Conservation (phyloP, 495 filamentous ascomycete species). For the Arthonia radiata region DNA sequence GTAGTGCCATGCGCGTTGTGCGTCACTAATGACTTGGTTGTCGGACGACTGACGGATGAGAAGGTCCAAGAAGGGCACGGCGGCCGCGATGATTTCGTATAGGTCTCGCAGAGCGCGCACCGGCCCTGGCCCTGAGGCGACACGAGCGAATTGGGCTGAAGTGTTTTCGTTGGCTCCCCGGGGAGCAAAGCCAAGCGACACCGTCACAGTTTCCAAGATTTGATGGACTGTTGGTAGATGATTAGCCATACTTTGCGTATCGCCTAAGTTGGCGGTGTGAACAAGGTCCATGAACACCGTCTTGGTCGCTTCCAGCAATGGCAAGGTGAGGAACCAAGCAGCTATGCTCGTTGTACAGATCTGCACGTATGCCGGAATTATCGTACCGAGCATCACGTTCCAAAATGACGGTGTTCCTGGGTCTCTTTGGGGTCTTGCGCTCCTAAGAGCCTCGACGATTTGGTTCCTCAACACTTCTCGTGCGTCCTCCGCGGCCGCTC, state of each 20-base stretch:
- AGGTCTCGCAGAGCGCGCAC: too few species aligned
- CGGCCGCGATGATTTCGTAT: conserved; percentile 21
- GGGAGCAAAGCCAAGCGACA: conserved; percentile 13
- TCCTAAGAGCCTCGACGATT: conserved; percentile 28
- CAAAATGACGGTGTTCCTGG: conserved; percentile 24
- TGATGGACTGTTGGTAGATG: conserved; percentile 19
- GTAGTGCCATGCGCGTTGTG: too few species aligned
- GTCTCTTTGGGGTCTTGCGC: conserved; percentile 21
- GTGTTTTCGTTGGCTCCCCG: conserved; percentile 18
- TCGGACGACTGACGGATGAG: too few species aligned
- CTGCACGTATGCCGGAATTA: conserved; percentile 43
- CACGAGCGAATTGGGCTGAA: conserved; percentile 16
- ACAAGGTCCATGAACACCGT: conserved; percentile 22
- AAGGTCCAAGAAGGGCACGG: conserved; percentile 24
- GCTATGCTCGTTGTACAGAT: conserved; percentile 20
- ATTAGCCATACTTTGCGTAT: conserved; percentile 17
- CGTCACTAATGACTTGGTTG: too few species aligned
- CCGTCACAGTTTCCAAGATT: conserved; percentile 13
- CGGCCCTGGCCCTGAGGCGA: too few species aligned
- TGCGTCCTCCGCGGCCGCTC: conserved; percentile 34
- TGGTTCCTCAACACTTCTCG: conserved; percentile 34
- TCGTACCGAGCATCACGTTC: conserved; percentile 26
- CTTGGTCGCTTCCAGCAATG: conserved; percentile 26
- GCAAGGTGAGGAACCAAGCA: conserved; percentile 33
- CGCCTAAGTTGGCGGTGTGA: conserved; percentile 22